Evolutionary conservation across 1,139 yeast genomes (phyloP), one percentile per base, ranked within the genome.

Genomic region (Torulaspora pretoriensis): DNA sequence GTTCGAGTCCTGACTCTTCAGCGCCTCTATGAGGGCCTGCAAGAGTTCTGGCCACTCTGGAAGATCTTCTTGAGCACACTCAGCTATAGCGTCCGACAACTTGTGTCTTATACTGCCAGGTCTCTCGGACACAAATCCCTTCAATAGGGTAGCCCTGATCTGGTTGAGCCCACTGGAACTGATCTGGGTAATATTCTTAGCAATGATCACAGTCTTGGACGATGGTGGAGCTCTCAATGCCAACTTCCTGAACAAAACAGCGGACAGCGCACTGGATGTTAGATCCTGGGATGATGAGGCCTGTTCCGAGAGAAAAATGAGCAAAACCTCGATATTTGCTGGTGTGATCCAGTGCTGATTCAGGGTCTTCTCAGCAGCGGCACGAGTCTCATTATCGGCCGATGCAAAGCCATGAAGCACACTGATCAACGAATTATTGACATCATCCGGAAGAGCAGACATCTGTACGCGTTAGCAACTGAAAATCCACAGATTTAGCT

Each of bases 1-100:
- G 50, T 82, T 78, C n/a, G 82, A 72, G 56, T 84, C 84, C 13
- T 72, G 66, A 61, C 75, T 78, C 51, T 75, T 73, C 16, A 83
- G 68, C 10, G 92, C 89, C 54, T 76, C 81, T 55, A 87, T 77
- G 40, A 90, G 70, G 1, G 89, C 80, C 40, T 88, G 89, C 37
- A 88, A 68, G 39, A 90, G 74, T 39, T 85, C 90, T 24, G 81
- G 77, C 97, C 97, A 90, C 10, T 73, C 67, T 22, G 72, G 71
- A 30, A 71, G 64, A 55, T 80, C 86, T 38, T 75, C 80, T 55
- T 80, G 81, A 3, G 96, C 95, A 33, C 92, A 80, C 65, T 90
- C 97, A 1, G 97, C 87, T 46, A 92, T 85, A 3, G 96, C 95
- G 69, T 92, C 98, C 3, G 96, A 82, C 44, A 92, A 72, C 63